Evolutionary conservation across 2,329 filamentous ascomycete species (phyloP).

Genomic region (Biscogniauxia marginata): DNA sequence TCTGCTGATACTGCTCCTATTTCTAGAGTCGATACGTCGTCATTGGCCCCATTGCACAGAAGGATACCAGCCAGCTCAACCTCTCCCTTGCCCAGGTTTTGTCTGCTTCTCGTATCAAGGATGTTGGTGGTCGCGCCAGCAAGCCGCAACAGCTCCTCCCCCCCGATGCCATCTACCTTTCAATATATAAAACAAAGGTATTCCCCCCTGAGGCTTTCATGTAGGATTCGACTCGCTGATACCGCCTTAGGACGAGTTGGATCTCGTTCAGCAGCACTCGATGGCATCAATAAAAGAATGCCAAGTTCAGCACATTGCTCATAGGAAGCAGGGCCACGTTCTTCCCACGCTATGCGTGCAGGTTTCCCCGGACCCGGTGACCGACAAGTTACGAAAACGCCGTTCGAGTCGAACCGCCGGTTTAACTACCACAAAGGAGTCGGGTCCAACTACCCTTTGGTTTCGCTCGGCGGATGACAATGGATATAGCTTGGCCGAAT

Average conservation of each 20-base stretch:
- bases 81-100: constrained; percentile 40
- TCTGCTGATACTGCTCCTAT: constrained; percentile 17
- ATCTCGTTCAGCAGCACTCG: constrained; percentile 54
- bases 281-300: constrained; percentile 54
- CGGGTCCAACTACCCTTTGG: constrained; percentile 48
- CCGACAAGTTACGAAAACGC: constrained; percentile 62
- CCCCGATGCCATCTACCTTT: constrained; percentile 47
- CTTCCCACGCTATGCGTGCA: constrained; percentile 59
- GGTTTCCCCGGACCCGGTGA: constrained; percentile 48
- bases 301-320: constrained; percentile 56
- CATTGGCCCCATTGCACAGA: constrained; percentile 43
- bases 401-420: constrained; percentile 63
- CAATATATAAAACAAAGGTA: constrained; percentile 58
- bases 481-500: constrained; percentile 55
- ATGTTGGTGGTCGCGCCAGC: constrained; percentile 35
- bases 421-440: constrained; percentile 52
- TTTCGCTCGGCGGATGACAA: constrained; percentile 58
- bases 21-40: constrained; percentile 58
- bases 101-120: constrained; percentile 39
- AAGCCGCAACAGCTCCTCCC: constrained; percentile 35
- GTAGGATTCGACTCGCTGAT: constrained; percentile 14
- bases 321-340: constrained; percentile 60
- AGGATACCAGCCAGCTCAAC: constrained; percentile 36
- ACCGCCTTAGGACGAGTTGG: constrained; percentile 47
- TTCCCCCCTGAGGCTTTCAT: constrained; percentile 1